These are phyloP conservation scores for Aspergillus sojae DNA, from an alignment of 2,329 filamentous ascomycete species.

Conservation along the genomic window DNA sequence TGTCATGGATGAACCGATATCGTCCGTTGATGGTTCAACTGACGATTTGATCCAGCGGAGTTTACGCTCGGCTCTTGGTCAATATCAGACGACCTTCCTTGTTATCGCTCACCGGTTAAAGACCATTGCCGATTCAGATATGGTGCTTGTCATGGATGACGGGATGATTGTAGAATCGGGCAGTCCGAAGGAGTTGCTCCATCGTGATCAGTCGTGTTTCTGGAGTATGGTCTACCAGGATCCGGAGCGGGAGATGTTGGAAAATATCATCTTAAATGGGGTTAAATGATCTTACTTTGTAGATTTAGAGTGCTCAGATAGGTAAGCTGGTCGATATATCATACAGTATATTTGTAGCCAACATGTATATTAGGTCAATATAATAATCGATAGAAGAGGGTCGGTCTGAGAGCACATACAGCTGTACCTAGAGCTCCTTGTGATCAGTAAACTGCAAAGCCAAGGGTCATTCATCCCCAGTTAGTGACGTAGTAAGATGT, in stretches of 20 bases:
- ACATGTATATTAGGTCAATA: no score
- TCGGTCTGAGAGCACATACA: no score
- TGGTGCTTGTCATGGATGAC: slow-evolving; percentile 71
- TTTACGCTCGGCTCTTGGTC: slow-evolving; percentile 69
- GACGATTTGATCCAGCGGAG: slow-evolving; percentile 73
- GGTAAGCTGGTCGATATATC: not conserved
- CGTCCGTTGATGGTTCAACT: slow-evolving; percentile 76
- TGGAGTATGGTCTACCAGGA: slow-evolving; percentile 38
- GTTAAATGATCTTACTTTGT: not conserved
- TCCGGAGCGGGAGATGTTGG: not conserved
- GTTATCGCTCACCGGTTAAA: slow-evolving; percentile 77
- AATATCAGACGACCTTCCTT: slow-evolving; percentile 61
- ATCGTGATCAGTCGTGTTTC: not conserved
- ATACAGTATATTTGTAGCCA: not conserved
- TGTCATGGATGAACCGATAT: slow-evolving; percentile 79
- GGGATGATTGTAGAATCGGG: slow-evolving; percentile 71
- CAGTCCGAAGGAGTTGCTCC: slow-evolving; percentile 58
- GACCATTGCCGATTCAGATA: slow-evolving; percentile 77
- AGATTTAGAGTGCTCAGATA: not conserved
- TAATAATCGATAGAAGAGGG: no score
- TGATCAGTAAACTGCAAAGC: no score
- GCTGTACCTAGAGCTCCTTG: no score
- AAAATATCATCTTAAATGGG: not conserved
- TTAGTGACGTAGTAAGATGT: no score
- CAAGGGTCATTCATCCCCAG: no score